phyloP scores from a whole-genome alignment of 129 eudicot species.

The Glebionis coronaria region DNA sequence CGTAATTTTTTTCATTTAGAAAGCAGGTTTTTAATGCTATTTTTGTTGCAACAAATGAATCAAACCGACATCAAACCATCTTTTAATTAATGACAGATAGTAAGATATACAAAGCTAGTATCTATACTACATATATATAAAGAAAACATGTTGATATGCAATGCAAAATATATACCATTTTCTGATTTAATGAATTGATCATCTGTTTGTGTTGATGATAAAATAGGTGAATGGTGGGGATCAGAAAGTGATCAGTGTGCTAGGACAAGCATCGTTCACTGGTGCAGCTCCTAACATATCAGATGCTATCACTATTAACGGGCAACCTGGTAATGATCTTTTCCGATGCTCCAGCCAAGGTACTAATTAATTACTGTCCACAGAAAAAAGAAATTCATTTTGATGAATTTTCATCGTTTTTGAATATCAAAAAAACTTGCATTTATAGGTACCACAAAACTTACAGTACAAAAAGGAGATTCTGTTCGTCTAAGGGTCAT shows the following conservation, averaged over 20 bases:
- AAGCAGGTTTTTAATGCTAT: no score
- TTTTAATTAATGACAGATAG: no score
- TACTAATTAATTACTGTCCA: no score
- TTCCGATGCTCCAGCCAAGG: not conserved
- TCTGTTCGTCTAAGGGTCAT: conserved; percentile 69
- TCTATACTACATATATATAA: no score
- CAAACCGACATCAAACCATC: no score
- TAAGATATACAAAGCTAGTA: no score
- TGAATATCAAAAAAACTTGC: not conserved
- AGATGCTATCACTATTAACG: not conserved
- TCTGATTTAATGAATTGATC: not conserved
- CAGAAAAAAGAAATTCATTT: no score
- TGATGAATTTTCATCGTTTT: not conserved
- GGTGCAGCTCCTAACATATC: not conserved
- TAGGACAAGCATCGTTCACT: not conserved
- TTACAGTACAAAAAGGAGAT: conserved; percentile 55
- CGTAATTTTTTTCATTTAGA: no score
- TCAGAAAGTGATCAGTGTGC: not conserved
- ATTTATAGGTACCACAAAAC: conserved; percentile 46
- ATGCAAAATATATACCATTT: no score
- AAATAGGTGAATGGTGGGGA: not conserved
- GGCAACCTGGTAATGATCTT: not conserved
- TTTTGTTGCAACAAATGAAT: no score
- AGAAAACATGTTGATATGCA: no score
- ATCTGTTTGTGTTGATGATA: not conserved